phyloP scores from a whole-genome alignment of 345 rosid species.

The Populus euphratica region DNA sequence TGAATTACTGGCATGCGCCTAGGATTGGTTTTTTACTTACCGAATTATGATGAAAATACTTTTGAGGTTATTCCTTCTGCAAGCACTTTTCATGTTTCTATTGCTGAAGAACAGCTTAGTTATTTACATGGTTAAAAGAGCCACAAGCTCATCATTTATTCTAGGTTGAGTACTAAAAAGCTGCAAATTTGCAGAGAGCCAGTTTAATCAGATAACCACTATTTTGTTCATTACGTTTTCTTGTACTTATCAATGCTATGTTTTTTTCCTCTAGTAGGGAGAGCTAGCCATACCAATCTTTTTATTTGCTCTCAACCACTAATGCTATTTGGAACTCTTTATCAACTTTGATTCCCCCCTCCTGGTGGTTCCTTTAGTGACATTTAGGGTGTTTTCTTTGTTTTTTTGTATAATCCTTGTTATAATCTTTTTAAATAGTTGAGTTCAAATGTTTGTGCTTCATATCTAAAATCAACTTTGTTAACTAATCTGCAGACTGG shows the following conservation, averaged over 20 bases:
- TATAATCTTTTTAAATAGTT: background rate
- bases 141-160: background rate
- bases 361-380: background rate
- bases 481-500: conserved; percentile 69
- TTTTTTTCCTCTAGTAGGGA: background rate
- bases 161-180: background rate
- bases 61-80: background rate
- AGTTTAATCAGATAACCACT: background rate
- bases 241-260: background rate
- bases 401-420: background rate
- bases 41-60: background rate
- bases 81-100: background rate
- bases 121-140: background rate
- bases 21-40: background rate
- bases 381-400: conserved; percentile 3
- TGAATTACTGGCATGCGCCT: background rate
- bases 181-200: background rate
- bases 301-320: background rate
- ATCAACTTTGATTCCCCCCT: background rate
- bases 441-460: conserved; percentile 5
- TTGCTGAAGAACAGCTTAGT: background rate
- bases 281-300: background rate
- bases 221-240: background rate
- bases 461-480: conserved; percentile 10
- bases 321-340: background rate